Conservation (phyloP, 768 basidiomycete genomes). For the Suillus discolor region DNA sequence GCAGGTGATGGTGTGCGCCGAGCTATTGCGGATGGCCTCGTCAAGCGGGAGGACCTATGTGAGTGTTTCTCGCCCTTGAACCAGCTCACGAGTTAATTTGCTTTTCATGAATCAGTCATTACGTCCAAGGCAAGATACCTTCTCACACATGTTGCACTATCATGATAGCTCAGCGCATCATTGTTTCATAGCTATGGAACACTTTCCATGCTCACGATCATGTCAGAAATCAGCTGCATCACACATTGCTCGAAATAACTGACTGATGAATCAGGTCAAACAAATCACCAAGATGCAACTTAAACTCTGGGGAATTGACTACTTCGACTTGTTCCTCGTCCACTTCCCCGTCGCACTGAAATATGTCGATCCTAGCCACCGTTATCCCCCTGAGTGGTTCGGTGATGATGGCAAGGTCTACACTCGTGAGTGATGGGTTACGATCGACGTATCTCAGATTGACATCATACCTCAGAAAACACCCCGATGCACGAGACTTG, state of each 20-base stretch:
- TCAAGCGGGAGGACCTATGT: conserved; percentile 89
- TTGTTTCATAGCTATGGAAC: conserved; percentile 71
- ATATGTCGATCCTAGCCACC: conserved; percentile 75
- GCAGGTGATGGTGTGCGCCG: conserved; percentile 77
- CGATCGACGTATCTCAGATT: background rate
- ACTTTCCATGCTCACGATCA: conserved; percentile 83
- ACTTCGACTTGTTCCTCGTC: conserved; percentile 79
- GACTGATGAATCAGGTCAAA: conserved; percentile 47
- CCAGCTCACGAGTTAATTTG: conserved; percentile 5
- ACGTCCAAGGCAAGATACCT: conserved; percentile 67
- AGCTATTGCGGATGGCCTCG: conserved; percentile 79
- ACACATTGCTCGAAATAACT: too few species aligned
- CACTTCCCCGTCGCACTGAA: conserved; percentile 86
- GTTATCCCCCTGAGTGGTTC: conserved; percentile 85
- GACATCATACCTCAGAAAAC: conserved; percentile 44
- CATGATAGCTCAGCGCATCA: background rate
- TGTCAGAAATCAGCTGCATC: too few species aligned
- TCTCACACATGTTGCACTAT: background rate
- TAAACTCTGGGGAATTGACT: conserved; percentile 79
- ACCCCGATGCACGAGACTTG: conserved; percentile 83
- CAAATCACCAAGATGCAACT: conserved; percentile 64
- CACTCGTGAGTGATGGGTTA: conserved; percentile 47
- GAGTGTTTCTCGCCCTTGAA: conserved; percentile 31
- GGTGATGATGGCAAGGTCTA: conserved; percentile 72
- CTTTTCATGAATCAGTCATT: conserved; percentile 52